Percentiles rank a stretch among this genome's conserved stretches.
Evolutionary conservation across 2,329 filamentous ascomycete species (phyloP).

Genomic region (Blastomyces gilchristii): DNA sequence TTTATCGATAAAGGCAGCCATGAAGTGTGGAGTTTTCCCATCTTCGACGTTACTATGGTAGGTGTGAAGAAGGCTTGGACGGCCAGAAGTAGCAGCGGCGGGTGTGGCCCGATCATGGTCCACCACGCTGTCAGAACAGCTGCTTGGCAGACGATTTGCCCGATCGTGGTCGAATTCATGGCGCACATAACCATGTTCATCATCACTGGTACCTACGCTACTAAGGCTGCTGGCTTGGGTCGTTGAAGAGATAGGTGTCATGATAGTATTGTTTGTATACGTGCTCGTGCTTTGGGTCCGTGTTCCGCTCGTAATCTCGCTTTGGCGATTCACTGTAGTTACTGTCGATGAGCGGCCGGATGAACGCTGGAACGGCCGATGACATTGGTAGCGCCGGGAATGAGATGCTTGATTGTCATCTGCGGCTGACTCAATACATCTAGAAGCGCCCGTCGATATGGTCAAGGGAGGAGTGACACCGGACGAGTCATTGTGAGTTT

Average conservation of each 20-base stretch:
- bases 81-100: background rate
- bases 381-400: constrained; percentile 11
- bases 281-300: constrained; percentile 34
- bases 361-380: constrained; percentile 27
- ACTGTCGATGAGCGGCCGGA: constrained; percentile 27
- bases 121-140: background rate
- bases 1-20: constrained; percentile 15
- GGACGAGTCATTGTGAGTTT: background rate
- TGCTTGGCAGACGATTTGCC: background rate
- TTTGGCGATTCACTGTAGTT: constrained; percentile 28
- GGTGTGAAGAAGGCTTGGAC: background rate
- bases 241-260: constrained; percentile 33
- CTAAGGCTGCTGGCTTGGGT: constrained; percentile 39
- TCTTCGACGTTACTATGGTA: background rate
- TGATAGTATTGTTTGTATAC: constrained; percentile 31
- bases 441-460: background rate
- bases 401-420: constrained; percentile 2
- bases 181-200: constrained; percentile 27
- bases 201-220: constrained; percentile 30
- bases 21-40: constrained; percentile 8
- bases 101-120: constrained; percentile 2
- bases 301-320: constrained; percentile 23
- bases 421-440: background rate
- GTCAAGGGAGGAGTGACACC: background rate
- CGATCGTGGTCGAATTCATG: constrained; percentile 12